Percentiles rank a stretch among this genome's conserved stretches.
Conservation (phyloP, 1,139 yeast genomes). For the Magnusiomyces clavatus region DNA sequence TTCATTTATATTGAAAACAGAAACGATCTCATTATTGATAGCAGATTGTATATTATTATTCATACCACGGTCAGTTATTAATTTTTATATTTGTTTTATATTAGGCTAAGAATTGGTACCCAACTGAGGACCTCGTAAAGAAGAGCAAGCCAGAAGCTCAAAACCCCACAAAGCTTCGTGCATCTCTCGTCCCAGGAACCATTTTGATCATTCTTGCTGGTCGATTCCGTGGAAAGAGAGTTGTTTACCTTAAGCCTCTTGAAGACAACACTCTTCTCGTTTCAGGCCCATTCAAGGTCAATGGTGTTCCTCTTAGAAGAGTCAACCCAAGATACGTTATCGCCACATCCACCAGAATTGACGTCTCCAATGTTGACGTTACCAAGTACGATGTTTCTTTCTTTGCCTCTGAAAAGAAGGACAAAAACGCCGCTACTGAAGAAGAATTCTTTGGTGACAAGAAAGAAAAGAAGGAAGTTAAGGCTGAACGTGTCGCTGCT, state of each 20-base stretch:
- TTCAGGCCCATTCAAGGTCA: slow-evolving; percentile 99
- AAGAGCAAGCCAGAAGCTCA: slow-evolving; percentile 53
- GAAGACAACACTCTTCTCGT: slow-evolving; percentile 98
- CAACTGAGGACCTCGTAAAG: slow-evolving; percentile 87
- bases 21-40: not conserved
- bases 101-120: slow-evolving; percentile 84
- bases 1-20: not conserved
- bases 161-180: slow-evolving; percentile 94
- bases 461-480: slow-evolving; percentile 75
- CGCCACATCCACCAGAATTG: slow-evolving; percentile 94
- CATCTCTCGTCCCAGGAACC: slow-evolving; percentile 97
- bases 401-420: slow-evolving; percentile 92
- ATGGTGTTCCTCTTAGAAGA: slow-evolving; percentile 99
- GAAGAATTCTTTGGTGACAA: slow-evolving; percentile 92
- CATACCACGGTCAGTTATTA: not conserved
- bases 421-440: slow-evolving; percentile 79
- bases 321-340: slow-evolving; percentile 98
- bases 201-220: slow-evolving; percentile 98
- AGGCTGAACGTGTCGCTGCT: slow-evolving; percentile 95
- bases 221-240: slow-evolving; percentile 99
- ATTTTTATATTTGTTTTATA: not conserved
- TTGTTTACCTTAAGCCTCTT: slow-evolving; percentile 93
- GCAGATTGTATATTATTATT: not conserved
- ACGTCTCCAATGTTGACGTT: slow-evolving; percentile 73
- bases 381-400: slow-evolving; percentile 91